Base-by-base conservation (phyloP, 768 basidiomycete genomes). In the Hebeloma cylindrosporum region DNA sequence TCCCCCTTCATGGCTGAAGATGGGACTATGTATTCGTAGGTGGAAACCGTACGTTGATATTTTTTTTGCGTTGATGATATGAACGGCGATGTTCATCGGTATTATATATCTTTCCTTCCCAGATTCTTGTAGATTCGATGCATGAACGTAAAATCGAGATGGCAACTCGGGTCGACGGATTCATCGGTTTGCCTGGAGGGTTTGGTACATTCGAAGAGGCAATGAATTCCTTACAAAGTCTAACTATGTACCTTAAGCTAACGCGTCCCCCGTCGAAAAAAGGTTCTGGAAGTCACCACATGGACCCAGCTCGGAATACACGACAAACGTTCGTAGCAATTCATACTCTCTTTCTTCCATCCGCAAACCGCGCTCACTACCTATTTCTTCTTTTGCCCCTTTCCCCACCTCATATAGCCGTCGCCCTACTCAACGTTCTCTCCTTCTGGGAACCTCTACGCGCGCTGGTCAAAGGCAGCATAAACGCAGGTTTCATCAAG, bases 181-280 rank as follows among this genome's bases (percentile, higher is more conserved):
- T 99, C 56, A 69, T 97, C 35, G 90, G 83, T 8, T 70, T 99
- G 14, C 94, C 95, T 1, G 95, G 95, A 14, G 95, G 95, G 0
- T 96, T 82, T 59, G 95, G 95, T 7, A 97, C 94, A 0, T 90
- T 92, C 51, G 96, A 99, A 67, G 95, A 97, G 77, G 88, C 85
- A 22, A 48, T 61, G 0, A n/a, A n/a, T n/a, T n/a, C n/a, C n/a
- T n/a, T 18, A 30, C 16, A 9, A 18, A 26, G 4, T 25, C 33
- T 13, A 17, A 13, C 4, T 16, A 25, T 6, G n/a, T 30, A 8
- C 13, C 25, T 21, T 45, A 16, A 28, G 56, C 46, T 23, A 30
- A 32, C 34, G 21, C 27, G 31, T 32, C 32, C n/a, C n/a, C n/a
- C n/a, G n/a, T n/a, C n/a, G n/a, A n/a, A n/a, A 25, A 32, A 52